Conservation (phyloP, 2,329 filamentous ascomycete genomes). For the Aspergillus vadensis region DNA sequence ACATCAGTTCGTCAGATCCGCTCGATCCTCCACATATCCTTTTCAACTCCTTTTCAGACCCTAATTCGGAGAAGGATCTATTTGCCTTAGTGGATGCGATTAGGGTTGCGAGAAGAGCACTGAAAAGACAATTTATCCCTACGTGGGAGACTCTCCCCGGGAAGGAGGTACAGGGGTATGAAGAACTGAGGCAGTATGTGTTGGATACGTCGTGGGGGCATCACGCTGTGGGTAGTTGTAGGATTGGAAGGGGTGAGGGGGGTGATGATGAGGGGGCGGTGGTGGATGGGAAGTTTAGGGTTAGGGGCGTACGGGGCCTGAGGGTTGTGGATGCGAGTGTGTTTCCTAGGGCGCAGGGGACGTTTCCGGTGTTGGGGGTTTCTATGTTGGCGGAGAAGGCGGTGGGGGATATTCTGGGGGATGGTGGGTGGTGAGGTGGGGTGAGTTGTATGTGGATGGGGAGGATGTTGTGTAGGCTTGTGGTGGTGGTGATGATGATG, state of each 20-base stretch:
- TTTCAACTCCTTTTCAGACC: constrained; percentile 60
- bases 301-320: constrained; percentile 57
- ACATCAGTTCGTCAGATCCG: constrained; percentile 62
- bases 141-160: constrained; percentile 50
- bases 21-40: constrained; percentile 64
- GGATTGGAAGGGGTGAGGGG: constrained; percentile 50
- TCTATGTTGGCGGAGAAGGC: constrained; percentile 65
- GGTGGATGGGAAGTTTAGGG: constrained; percentile 59
- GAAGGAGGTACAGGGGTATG: constrained; percentile 44
- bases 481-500: too few species aligned
- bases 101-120: constrained; percentile 52
- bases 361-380: constrained; percentile 53
- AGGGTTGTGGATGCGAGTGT: constrained; percentile 64
- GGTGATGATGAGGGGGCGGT: constrained; percentile 57
- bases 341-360: constrained; percentile 60
- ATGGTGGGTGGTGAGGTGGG: too few species aligned
- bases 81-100: constrained; percentile 59
- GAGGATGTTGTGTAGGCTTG: too few species aligned
- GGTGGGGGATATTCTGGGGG: constrained; percentile 54
- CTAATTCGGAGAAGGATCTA: constrained; percentile 51
- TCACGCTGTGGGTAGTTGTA: constrained; percentile 58
- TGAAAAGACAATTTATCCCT: constrained; percentile 42
- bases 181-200: constrained; percentile 51
- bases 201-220: constrained; percentile 58
- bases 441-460: too few species aligned